phyloP scores from a whole-genome alignment of 2,329 filamentous ascomycete genomes.

The Colletotrichum tofieldiae region DNA sequence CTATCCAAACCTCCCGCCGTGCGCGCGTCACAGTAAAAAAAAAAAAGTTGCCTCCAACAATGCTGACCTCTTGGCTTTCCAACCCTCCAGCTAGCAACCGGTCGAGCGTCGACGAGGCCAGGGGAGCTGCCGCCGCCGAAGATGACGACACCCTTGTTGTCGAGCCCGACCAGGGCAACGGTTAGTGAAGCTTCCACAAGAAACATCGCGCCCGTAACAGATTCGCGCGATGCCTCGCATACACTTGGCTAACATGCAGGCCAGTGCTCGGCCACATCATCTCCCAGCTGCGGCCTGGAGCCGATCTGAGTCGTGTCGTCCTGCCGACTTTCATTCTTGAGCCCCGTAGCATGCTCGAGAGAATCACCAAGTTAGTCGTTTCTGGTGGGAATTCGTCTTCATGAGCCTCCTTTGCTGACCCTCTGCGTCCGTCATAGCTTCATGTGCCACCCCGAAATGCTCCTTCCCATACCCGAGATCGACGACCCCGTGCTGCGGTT shows the following conservation, averaged over 20 bases:
- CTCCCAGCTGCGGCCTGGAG: slow-evolving; percentile 94
- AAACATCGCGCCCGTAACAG: slow-evolving; percentile 7
- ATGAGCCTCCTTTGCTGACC: slow-evolving; percentile 27
- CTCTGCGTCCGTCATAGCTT: slow-evolving; percentile 73
- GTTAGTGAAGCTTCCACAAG: slow-evolving; percentile 65
- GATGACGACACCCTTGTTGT: slow-evolving; percentile 86
- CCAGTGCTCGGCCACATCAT: slow-evolving; percentile 97
- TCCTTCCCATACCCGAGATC: slow-evolving; percentile 88
- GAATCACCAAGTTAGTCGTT: slow-evolving; percentile 90
- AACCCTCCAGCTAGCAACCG: slow-evolving; percentile 59
- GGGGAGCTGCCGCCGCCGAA: slow-evolving; percentile 59
- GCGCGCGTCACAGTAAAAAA: slow-evolving; percentile 28
- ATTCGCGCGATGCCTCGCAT: slow-evolving; percentile 8
- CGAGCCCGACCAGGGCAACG: slow-evolving; percentile 94
- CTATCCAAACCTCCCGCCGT: slow-evolving; percentile 27
- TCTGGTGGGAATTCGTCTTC: neutral
- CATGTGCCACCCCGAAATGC: slow-evolving; percentile 98
- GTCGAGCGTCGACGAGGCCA: slow-evolving; percentile 72
- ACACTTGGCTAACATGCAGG: slow-evolving; percentile 26
- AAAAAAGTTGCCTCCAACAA: slow-evolving; percentile 45
- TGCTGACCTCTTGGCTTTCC: slow-evolving; percentile 61
- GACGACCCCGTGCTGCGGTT: slow-evolving; percentile 93
- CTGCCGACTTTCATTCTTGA: slow-evolving; percentile 98
- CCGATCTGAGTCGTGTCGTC: slow-evolving; percentile 94
- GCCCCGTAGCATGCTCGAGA: slow-evolving; percentile 96